These are phyloP conservation scores for Podospora sp. DNA, from an alignment of 495 filamentous ascomycete genomes.

Conservation along the genomic window DNA sequence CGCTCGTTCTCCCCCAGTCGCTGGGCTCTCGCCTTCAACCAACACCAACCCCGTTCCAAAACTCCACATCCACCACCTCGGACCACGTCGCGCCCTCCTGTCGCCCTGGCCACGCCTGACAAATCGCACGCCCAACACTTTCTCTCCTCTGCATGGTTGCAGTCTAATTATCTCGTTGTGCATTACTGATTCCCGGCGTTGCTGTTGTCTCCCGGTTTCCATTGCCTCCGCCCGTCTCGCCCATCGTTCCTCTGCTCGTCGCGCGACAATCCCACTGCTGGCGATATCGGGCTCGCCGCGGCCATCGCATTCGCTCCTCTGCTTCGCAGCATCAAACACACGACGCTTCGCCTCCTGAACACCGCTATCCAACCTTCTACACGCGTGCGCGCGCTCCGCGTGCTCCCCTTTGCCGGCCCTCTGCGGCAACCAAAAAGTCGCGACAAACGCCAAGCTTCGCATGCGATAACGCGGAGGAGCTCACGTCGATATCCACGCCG, in stretches of 20 bases:
- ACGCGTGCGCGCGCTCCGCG: conserved; percentile 15
- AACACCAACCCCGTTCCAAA: conserved; percentile 39
- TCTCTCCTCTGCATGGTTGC: conserved; percentile 19
- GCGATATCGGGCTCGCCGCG: conserved; percentile 21
- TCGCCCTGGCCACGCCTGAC: conserved; percentile 24
- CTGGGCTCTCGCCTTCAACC: conserved; percentile 24
- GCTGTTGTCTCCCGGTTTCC: conserved; percentile 6
- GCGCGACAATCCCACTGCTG: conserved; percentile 19
- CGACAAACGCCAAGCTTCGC: conserved; percentile 33
- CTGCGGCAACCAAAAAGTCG: conserved; percentile 14
- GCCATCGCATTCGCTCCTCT: conserved; percentile 20
- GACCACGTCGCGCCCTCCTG: conserved; percentile 36
- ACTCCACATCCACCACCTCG: conserved; percentile 39
- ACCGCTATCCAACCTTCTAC: not conserved
- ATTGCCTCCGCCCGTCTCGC: not conserved
- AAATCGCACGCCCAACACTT: conserved; percentile 22
- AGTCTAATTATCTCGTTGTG: conserved; percentile 7
- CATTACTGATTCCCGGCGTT: conserved; percentile 18
- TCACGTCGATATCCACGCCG: conserved; percentile 53
- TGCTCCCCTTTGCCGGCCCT: not conserved
- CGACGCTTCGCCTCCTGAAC: not conserved
- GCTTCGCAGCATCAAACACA: conserved; percentile 9
- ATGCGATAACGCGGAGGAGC: conserved; percentile 46
- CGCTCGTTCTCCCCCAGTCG: conserved; percentile 23
- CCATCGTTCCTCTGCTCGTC: conserved; percentile 7